Evolutionary conservation across 129 eudicot genomes (phyloP), one percentile per base, ranked within the genome.

Genomic region (Tagetes patula): DNA sequence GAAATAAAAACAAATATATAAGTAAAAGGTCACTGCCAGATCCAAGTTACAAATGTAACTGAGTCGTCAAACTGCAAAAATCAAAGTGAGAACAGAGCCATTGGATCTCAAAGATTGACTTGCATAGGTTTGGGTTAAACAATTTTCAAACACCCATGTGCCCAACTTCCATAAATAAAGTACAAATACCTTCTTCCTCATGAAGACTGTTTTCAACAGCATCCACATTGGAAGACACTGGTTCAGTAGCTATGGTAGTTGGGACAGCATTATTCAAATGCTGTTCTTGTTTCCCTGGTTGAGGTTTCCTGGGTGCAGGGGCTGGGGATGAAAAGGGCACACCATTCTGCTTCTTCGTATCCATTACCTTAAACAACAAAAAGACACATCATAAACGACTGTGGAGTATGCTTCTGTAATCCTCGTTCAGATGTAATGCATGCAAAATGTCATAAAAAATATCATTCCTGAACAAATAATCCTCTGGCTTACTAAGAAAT

Each of bases 121-220:
- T 11, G 14, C 52, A 9, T 2, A 4, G 14, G 52, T 47, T 47
- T n/a, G 14, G 52, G 10, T 47, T 1, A 4, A 47, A 47, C 14
- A 10, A n/a, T 11, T 47, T 47, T 47, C 3, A 10, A 47, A 2
- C 52, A 10, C 52, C 52, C 3, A 13, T 3, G 11, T 33, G 39
- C 32, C 66, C 46, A 53, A n/a, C 67, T 6, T 55, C 39, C 4
- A 75, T 8, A 6, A 36, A 47, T 52, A 65, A 66, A 2, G 64
- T 43, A 56, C 36, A n/a, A 53, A 60, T 80, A 85, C 97, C 96
- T 94, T 94, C 97, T 34, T 82, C 91, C 79, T 85, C 96, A 34
- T 83, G 91, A 48, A 72, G 86, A 59, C 80, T 91, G 67, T 75
- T 82, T 66, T 88, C 91, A 81, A 56, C 62, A 48, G 75, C 62